Evolutionary conservation across 495 filamentous ascomycete genomes (phyloP), one percentile per base, ranked within the genome.

Genomic region (Xylaria longipes): DNA sequence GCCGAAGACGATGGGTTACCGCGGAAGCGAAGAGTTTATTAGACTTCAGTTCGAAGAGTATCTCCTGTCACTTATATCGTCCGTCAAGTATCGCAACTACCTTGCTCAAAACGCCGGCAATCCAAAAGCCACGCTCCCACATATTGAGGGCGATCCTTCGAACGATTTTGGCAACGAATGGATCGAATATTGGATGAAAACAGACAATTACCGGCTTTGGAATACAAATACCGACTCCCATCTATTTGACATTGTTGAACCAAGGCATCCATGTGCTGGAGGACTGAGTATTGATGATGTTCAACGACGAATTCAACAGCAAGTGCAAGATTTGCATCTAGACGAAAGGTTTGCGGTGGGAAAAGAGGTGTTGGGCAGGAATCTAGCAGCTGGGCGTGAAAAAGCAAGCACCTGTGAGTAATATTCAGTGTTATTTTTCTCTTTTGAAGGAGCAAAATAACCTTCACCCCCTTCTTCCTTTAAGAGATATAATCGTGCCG

Each of bases 41-140:
- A 89, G 96, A 25, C 88, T 98, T 8, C 96, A 99, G 75, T 99
- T 99, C 71, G 96, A 99, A 83, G 97, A 98, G 78, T 99, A 99
- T 76, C 86, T 98, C 22, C 86, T 98, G 8, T 94, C 95, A 1
- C 86, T 99, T 66, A 88, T 98, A 56, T 93, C 97, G 0, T 88
- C 92, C 8, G 91, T 93, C 73, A 97, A 98, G 77, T 98, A 97
- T 79, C 94, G 92, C 76, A 88, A 91, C 72, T 93, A 95, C 75
- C 86, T 97, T 52, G 81, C 83, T 70, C 82, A 86, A 50, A 84
- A 93, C 76, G 83, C 84, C 27, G 81, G 88, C 60, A 89, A 91
- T 71, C 86, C 87, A 6, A 88, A 83, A 58, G 81, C 87, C 62
- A 82, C 88, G 54, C 83, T 92, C 17, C 85, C 89, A 5, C 84